phyloP scores from a whole-genome alignment of 495 filamentous ascomycete species.

The Aspergillus kassunensis region DNA sequence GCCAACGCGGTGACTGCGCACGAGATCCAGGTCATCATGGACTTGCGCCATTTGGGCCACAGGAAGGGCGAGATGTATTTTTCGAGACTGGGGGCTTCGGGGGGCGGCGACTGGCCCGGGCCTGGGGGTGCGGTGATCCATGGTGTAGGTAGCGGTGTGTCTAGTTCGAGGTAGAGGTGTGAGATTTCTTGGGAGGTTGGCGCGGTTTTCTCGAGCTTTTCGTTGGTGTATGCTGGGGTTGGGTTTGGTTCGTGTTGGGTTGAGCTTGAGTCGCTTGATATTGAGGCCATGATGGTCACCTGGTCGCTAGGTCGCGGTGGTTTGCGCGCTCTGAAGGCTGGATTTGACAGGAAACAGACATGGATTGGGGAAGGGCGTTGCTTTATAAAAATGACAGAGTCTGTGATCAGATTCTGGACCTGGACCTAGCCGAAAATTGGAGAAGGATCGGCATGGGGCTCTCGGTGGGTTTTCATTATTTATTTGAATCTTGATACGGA shows the following conservation, averaged over 20 bases:
- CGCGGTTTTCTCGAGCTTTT: background rate
- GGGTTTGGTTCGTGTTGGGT: background rate
- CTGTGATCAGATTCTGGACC: background rate
- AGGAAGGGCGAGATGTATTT: constrained; percentile 66
- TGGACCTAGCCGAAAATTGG: background rate
- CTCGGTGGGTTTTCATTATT: background rate
- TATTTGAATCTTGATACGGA: background rate
- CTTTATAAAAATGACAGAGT: background rate
- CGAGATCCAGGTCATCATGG: constrained; percentile 67
- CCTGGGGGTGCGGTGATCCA: constrained; percentile 34
- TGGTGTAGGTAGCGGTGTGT: constrained; percentile 61
- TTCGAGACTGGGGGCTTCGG: constrained; percentile 59
- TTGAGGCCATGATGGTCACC: background rate
- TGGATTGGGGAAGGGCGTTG: background rate
- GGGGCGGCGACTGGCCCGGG: constrained; percentile 38
- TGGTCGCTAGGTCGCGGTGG: background rate
- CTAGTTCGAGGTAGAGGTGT: constrained; percentile 69
- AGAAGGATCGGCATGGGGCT: background rate
- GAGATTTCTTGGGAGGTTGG: constrained; percentile 43
- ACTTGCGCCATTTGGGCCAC: constrained; percentile 69
- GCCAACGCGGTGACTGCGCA: constrained; percentile 73
- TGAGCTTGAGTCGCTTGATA: constrained; percentile 5
- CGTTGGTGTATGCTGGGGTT: background rate
- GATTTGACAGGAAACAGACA: background rate
- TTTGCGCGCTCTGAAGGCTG: background rate